Evolutionary conservation across 345 rosid genomes (phyloP), one percentile per base, ranked within the genome.

Genomic region (Durio zibethinus): DNA sequence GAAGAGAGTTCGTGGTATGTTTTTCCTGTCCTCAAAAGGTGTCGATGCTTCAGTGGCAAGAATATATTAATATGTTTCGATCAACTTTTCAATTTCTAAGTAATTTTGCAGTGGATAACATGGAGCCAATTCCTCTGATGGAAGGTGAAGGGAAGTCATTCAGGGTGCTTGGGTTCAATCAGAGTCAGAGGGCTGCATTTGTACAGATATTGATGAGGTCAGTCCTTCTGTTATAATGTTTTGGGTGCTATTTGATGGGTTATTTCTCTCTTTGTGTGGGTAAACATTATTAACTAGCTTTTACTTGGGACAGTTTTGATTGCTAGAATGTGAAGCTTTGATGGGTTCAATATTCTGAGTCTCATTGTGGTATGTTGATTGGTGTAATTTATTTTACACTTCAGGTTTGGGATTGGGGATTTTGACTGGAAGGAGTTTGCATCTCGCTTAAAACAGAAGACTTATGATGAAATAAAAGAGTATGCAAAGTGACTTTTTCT

Each of bases 121-220:
- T 81, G 54, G 97, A 94, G 73, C 93, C 97, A 38, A 73, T 83
- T 85, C 98, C 99, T 77, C 83, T 97, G 80, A 97, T 97, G 99
- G 99, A 97, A 88, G 99, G 99, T 59, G 99, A 94, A 83, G 98
- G 99, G 61, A 89, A 90, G 79, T 90, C 99, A 50, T 94, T 97
- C 78, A 88, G 94, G 84, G 98, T 97, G 31, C 79, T 97, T 67
- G 98, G 99, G 64, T 97, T 94, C 86, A 92, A 88, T 82, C 97
- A 92, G 80, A 94, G 85, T 78, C 97, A 94, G 87, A 93, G 99
- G 86, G 97, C 97, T 72, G 88, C 91, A 16, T 97, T 97, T 86
- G 96, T 94, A 10, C 97, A 97, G 83, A 86, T 92, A 53, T 77
- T 97, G 84, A 92, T 94, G 98, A 92, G 99, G 99, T 97, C 59